phyloP scores from a whole-genome alignment of 371 early-diverging fungal genomes.

The Mycotypha africana region DNA sequence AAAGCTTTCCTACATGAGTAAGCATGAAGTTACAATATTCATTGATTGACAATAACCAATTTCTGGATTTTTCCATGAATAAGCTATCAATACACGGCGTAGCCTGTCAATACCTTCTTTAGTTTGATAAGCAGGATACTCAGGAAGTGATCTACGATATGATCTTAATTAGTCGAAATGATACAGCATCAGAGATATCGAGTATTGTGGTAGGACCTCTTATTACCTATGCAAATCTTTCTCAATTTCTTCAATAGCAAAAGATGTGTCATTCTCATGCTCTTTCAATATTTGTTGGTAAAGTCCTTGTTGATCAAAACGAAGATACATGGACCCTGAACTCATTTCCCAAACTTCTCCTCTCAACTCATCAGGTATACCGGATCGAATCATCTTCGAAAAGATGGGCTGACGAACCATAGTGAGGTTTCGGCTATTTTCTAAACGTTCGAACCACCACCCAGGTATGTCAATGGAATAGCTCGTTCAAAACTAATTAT shows the following conservation, averaged over 20 bases:
- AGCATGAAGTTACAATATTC: constrained; percentile 94
- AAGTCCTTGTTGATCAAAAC: constrained; percentile 78
- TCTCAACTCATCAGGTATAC: constrained; percentile 85
- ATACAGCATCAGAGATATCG: background rate
- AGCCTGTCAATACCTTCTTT: constrained; percentile 87
- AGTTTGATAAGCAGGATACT: constrained; percentile 89
- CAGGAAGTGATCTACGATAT: constrained; percentile 71
- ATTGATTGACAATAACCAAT: constrained; percentile 98
- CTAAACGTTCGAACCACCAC: constrained; percentile 25
- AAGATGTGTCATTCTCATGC: constrained; percentile 54
- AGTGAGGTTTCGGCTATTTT: constrained; percentile 89
- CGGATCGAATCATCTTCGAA: constrained; percentile 81
- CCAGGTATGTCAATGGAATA: background rate
- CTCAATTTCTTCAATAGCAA: constrained; percentile 93
- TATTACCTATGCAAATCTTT: constrained; percentile 94
- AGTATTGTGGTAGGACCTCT: too few species aligned
- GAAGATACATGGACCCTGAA: constrained; percentile 83
- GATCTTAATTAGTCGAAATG: too few species aligned
- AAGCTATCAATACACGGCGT: constrained; percentile 84
- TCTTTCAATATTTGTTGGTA: constrained; percentile 73
- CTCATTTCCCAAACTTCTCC: constrained; percentile 97
- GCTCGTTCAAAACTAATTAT: background rate
- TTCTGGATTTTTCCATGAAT: constrained; percentile 83
- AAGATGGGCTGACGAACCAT: constrained; percentile 75
- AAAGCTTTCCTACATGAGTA: constrained; percentile 64